These are phyloP conservation scores for Capronia americana DNA, from an alignment of 2,329 filamentous ascomycete genomes.

Conservation along the genomic window DNA sequence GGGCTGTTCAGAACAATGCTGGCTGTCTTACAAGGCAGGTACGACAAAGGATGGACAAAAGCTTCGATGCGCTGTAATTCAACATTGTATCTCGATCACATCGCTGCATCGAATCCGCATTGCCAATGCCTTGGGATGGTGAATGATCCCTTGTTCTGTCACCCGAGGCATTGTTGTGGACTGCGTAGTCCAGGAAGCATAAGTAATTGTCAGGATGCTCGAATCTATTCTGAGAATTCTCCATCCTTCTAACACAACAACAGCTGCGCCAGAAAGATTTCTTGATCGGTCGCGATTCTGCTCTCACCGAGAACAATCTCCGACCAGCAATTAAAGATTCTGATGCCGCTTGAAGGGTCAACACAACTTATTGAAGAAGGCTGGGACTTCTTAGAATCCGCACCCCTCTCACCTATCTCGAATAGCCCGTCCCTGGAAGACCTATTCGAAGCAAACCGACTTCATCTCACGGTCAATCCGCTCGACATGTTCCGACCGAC, in stretches of 20 bases:
- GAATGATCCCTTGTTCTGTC: neutral
- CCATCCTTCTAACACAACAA: constrained; percentile 22
- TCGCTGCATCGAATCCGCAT: neutral
- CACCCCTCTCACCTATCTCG: neutral
- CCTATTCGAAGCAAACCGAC: constrained; percentile 12
- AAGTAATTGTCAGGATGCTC: neutral
- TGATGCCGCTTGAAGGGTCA: constrained; percentile 22
- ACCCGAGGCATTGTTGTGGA: neutral
- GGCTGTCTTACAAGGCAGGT: neutral
- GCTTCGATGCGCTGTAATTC: neutral
- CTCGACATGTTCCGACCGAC: constrained; percentile 10
- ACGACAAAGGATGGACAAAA: neutral
- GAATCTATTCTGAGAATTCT: neutral
- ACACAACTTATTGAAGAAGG: neutral
- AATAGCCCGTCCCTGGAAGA: constrained; percentile 6
- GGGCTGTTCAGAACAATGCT: neutral
- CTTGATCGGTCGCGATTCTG: neutral
- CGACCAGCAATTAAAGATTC: constrained; percentile 1
- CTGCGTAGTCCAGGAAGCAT: neutral
- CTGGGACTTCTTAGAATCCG: constrained; percentile 6
- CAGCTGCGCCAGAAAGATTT: constrained; percentile 9
- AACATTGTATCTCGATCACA: neutral
- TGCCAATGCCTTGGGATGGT: neutral
- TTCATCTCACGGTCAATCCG: constrained; percentile 15
- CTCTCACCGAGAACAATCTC: neutral